Percentiles rank a stretch among this genome's conserved stretches.
Evolutionary conservation across 2,329 filamentous ascomycete species (phyloP).

Genomic region (Pseudopyrenochaeta lycopersici): DNA sequence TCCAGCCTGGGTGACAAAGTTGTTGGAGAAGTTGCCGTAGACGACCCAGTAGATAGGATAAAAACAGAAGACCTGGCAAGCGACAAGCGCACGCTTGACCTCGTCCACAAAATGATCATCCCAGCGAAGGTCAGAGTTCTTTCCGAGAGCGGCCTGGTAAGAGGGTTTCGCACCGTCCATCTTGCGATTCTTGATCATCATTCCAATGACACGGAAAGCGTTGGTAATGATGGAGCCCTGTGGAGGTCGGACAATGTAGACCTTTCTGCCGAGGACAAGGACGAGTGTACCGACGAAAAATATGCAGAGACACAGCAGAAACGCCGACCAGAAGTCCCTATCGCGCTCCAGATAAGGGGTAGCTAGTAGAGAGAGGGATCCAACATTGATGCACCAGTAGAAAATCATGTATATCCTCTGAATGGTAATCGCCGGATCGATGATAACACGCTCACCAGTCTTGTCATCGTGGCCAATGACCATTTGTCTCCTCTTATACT

Average conservation of each 20-base stretch:
- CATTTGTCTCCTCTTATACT: constrained; percentile 55
- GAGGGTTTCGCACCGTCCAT: constrained; percentile 72
- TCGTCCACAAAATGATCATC: constrained; percentile 78
- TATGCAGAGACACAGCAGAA: constrained; percentile 69
- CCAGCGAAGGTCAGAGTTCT: constrained; percentile 61
- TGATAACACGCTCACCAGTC: constrained; percentile 56
- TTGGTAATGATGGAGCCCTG: constrained; percentile 50
- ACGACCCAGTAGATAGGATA: constrained; percentile 59
- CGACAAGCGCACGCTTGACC: constrained; percentile 71
- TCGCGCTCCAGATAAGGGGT: constrained; percentile 77
- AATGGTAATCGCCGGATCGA: constrained; percentile 58
- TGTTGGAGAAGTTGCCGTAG: constrained; percentile 53
- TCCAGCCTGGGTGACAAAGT: constrained; percentile 57
- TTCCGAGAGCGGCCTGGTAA: constrained; percentile 65
- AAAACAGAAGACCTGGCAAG: constrained; percentile 72
- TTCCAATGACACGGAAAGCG: constrained; percentile 67
- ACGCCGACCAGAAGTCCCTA: constrained; percentile 75
- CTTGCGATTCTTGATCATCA: constrained; percentile 64
- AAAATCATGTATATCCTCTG: constrained; percentile 68
- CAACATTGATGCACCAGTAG: constrained; percentile 77
- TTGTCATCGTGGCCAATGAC: constrained; percentile 53
- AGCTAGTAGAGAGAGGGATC: constrained; percentile 72
- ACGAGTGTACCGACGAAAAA: constrained; percentile 71
- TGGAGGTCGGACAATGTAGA: constrained; percentile 50
- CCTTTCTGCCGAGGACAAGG: constrained; percentile 49